Evolutionary conservation across 768 basidiomycete genomes (phyloP), one percentile per base, ranked within the genome.

Genomic region (Naganishia randhawae): DNA sequence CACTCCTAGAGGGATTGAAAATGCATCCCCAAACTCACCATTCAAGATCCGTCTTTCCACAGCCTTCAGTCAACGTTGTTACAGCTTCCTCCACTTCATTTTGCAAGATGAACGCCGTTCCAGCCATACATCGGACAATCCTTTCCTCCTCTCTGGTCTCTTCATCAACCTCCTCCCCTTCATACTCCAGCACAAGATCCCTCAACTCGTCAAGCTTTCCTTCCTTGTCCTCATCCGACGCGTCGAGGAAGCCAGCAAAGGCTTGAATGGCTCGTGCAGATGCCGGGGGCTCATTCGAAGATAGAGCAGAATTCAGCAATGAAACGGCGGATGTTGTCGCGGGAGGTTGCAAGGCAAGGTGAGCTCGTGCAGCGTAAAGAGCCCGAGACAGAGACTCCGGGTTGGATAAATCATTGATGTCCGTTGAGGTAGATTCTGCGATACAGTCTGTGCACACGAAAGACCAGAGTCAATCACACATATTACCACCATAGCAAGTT

Each of bases 71-170:
- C 35, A 97, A 83, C 0, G 90, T 93, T 80, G 95, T 93, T 29
- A 96, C 81, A 1, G 92, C 93, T 80, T 97, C 93, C 79, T 96
- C 93, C 13, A 89, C 81, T 80, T 96, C 93, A 1, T 88, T 89
- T 17, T 90, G 90, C 37, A 85, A 82, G 17, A 87, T 85, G 78
- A 95, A 95, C 0, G 91, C 90, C 14, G 88, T 91, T n/a, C 88
- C 92, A 33, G 91, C 90, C 22, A 91, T 80, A 32, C 91, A 89
- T 63, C 86, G 83, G 7, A 94, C 91, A 50, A 86, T 77, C 22
- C 86, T 85, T 76, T 87, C 90, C 71, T 90, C 91, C 67, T 71
- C 70, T 22, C 82, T 84, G 25, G 86, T 85, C n/a, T 81, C 84
- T 0, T 84, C 84, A 55, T 88, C 88, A 19, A 81, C 84, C 73